Base-by-base conservation (phyloP, 768 basidiomycete genomes). In the Hericium rajendrae region DNA sequence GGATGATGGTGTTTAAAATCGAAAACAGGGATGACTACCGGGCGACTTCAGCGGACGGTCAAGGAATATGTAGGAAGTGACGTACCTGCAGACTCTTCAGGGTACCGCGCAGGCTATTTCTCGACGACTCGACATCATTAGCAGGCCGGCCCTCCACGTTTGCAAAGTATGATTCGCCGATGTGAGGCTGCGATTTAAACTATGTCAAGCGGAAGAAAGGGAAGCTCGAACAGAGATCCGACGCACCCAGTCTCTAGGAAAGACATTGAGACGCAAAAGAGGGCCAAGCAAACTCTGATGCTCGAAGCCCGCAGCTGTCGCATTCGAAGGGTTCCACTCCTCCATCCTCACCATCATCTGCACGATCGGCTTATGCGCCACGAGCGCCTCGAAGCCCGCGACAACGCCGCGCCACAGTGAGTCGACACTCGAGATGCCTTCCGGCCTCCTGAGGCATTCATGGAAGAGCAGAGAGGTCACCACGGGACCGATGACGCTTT, bases 241-340 rank as follows among this genome's bases (percentile, higher is more conserved):
- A 72, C 79, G 62, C 67, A 94, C 88, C 85, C 91, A 94, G 78
- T 98, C 89, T 55, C 83, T 73, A n/a, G 85, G 80, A 67, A 95
- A 97, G 5, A 94, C 84, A 40, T 88, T 86, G 54, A 98, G 75
- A 38, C 93, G 76, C 60, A 88, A 82, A 26, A 97, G 70, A 1
- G 92, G 93, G 0, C 97, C 97, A 62, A 98, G 72, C 46, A 97
- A 72, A 52, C 84, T 88, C 60, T 70, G 63, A 12, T 56, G 72
- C 70, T 92, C 90, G 65, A 93, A 84, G 2, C 72, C 78, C 2
- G 77, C 66, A 9, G 85, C 80, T 6, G 78, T 79, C 22, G 83
- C 83, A 60, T 76, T 67, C 6, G 68, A 60, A 43, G 88, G 87
- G 63, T 79, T 86, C 87, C 88, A 93, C 57, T 84, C 79, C 32